These are phyloP conservation scores for Cercospora citrullina DNA, from an alignment of 2,329 filamentous ascomycete genomes.

Conservation along the genomic window DNA sequence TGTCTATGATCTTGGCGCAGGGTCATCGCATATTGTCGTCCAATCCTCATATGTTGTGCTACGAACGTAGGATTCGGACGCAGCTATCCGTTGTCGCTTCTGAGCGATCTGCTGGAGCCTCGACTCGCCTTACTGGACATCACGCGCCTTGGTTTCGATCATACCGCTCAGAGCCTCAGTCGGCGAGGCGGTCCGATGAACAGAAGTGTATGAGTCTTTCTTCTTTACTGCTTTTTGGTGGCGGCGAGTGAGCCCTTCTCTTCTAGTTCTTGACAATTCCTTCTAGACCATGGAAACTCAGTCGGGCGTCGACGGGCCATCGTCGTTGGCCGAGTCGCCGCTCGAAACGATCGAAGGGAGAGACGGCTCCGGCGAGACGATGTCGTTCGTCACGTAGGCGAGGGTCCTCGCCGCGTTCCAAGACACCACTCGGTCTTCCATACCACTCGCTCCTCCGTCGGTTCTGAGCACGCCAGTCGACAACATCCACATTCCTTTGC, in stretches of 20 bases:
- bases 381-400: neutral
- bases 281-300: neutral
- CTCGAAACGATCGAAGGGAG: neutral
- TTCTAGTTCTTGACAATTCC: neutral
- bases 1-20: neutral
- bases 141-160: neutral
- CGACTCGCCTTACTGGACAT: neutral
- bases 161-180: neutral
- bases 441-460: neutral
- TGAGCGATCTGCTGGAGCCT: neutral
- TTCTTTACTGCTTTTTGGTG: neutral
- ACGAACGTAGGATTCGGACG: neutral
- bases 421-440: neutral
- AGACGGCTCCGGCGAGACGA: neutral
- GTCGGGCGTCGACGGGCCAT: neutral
- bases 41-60: conserved; percentile 2
- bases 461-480: neutral
- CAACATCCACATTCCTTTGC: neutral
- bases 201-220: neutral
- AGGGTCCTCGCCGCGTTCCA: neutral
- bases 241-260: neutral
- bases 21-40: neutral
- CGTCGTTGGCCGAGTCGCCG: neutral
- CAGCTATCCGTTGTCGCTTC: neutral
- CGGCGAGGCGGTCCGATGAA: neutral